These are phyloP conservation scores for Chaetomium olivaceum DNA, from an alignment of 2,329 filamentous ascomycete species.

Conservation along the genomic window DNA sequence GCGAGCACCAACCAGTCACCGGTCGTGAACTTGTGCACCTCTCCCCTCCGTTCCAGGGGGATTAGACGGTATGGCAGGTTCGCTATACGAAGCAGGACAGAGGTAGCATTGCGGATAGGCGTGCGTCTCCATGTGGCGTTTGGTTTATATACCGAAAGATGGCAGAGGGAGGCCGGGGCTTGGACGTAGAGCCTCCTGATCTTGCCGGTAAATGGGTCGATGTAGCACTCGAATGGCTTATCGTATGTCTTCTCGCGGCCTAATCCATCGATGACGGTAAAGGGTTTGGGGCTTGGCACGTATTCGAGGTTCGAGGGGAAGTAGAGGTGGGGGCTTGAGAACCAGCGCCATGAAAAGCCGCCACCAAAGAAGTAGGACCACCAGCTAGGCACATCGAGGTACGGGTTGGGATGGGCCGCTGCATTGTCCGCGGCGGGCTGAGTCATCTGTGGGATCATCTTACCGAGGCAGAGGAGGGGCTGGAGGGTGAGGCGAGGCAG, in stretches of 20 bases:
- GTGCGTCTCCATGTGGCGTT: conserved; percentile 21
- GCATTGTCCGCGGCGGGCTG: no score
- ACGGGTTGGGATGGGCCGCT: background rate
- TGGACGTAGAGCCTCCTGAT: conserved; percentile 19
- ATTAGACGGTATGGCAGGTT: conserved; percentile 18
- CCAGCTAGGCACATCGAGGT: conserved; percentile 12
- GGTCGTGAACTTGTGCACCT: background rate
- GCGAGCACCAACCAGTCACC: background rate
- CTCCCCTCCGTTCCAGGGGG: conserved; percentile 2
- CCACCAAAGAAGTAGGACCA: conserved; percentile 14
- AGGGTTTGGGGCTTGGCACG: background rate
- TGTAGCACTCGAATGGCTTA: conserved; percentile 15
- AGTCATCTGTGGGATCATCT: no score
- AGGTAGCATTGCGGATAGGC: conserved; percentile 16
- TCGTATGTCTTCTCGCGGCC: conserved; percentile 14
- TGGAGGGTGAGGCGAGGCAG: no score
- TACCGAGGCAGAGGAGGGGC: no score
- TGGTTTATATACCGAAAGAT: background rate
- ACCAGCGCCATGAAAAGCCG: conserved; percentile 15
- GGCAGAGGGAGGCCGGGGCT: conserved; percentile 15
- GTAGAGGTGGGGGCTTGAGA: conserved; percentile 12
- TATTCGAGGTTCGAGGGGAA: conserved; percentile 15
- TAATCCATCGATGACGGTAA: conserved; percentile 16
- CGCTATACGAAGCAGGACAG: conserved; percentile 6
- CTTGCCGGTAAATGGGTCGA: conserved; percentile 17